These are phyloP conservation scores for Linnemannia hyalina DNA, from an alignment of 192 early-diverging fungal genomes.

Conservation along the genomic window DNA sequence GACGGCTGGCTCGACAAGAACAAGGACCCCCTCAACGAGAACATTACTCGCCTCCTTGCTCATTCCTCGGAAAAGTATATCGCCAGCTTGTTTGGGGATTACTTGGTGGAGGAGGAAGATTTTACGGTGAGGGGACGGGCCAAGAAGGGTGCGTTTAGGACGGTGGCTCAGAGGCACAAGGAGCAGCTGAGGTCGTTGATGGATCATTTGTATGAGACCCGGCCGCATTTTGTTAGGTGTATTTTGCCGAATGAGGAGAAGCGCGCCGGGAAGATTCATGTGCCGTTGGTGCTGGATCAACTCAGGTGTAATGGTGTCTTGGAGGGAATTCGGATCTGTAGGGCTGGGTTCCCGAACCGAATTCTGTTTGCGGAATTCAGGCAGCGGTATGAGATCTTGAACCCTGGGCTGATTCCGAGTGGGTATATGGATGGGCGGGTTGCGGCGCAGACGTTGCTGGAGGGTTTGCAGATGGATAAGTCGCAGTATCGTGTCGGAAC, in stretches of 20 bases:
- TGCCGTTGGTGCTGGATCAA: conserved; percentile 92
- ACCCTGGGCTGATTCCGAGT: conserved; percentile 78
- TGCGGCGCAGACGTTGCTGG: conserved; percentile 84
- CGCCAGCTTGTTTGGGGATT: conserved; percentile 87
- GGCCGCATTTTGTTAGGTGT: conserved; percentile 99
- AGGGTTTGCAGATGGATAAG: conserved; percentile 80
- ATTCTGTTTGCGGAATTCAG: conserved; percentile 93
- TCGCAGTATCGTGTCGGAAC: conserved; percentile 90
- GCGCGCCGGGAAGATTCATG: conserved; percentile 83
- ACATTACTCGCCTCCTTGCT: conserved; percentile 88
- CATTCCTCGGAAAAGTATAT: conserved; percentile 86
- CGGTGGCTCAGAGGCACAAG: conserved; percentile 95
- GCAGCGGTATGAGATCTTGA: conserved; percentile 93
- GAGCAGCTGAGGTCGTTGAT: conserved; percentile 91
- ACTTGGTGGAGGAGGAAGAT: conserved; percentile 70
- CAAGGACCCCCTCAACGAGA: conserved; percentile 98
- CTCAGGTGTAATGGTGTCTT: conserved; percentile 97
- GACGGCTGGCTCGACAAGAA: conserved; percentile 98
- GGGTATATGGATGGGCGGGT: conserved; percentile 93
- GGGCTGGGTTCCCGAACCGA: conserved; percentile 96
- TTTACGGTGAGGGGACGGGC: conserved; percentile 55
- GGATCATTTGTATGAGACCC: conserved; percentile 90
- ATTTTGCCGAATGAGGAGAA: conserved; percentile 97
- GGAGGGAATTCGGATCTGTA: conserved; percentile 96
- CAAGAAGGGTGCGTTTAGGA: conserved; percentile 93